Base-by-base conservation (phyloP, 225 moss, liverwort and hornwort species). In the Neckera pumila region DNA sequence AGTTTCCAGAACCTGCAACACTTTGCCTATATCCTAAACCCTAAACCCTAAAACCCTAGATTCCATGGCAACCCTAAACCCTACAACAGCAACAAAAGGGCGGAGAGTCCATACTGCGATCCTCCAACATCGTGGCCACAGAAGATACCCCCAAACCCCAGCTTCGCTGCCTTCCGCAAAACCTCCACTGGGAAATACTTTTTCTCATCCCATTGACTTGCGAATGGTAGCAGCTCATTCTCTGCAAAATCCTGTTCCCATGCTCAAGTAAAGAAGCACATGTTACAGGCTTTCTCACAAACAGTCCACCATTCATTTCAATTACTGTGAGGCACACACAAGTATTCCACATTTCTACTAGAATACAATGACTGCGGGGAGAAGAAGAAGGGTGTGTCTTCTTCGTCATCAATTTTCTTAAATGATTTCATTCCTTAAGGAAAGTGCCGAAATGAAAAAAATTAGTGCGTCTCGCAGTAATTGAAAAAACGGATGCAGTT, bases 51-150 rank as follows among this genome's bases (percentile, higher is more conserved):
- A 62, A 87, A 81, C 76, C 60, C 83, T 72, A 88, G 62, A 86
- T 51, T 59, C 51, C 74, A 86, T 61, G 70, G 42, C 49, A 85
- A 73, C 84, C 60, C 80, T n/a, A 56, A 86, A 81, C 58, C 86
- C 82, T 57, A 63, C 49, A 51, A 34, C 47, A 84, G 76, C 18
- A 58, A 79, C 79, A 83, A 26, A 75, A 89, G 83, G 42, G 75
- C 67, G 83, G 83, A 31, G 49, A 88, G 70, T 67, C 58, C 92
- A 65, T 94, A 97, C 99, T 94, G 91, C 78, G 95, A 94, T 85
- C 99, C 99, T 67, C 99, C 99, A 72, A 99, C 97, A 91, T 99
- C 99, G 90, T 96, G 93, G 71, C 96, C 96, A 90, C 99, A 99
- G 87, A 94, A 99, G 70, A 99, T 66, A 80, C 96, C 99, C 86